Base-by-base conservation (phyloP, 2,329 filamentous ascomycete species). In the Aspergillus vadensis region DNA sequence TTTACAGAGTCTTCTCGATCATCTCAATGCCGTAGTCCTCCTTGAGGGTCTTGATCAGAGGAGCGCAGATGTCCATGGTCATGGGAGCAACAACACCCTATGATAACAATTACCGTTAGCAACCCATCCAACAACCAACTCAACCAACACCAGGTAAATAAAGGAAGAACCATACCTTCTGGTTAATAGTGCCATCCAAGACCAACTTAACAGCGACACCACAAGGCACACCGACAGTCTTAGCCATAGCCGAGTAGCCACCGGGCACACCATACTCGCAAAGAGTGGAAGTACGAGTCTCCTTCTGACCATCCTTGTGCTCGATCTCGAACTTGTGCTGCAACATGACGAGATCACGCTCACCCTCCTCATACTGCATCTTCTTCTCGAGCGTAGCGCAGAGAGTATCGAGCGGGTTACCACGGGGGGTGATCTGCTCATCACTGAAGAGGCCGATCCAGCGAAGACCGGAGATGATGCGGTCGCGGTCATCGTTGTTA, bases 341-440 rank as follows among this genome's bases (percentile, higher is more conserved):
- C 38, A 82, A 72, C 80, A 90, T 86, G 65, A 95, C 90, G 67
- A 96, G 82, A 77, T 96, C 92, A 61, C 92, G 88, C 86, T 97
- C 92, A 63, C 85, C 89, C 69, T 89, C 82, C 72, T 86, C 89
- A 77, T 89, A 97, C 78, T 91, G 86, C 91, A 96, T 96, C 87
- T 96, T 96, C 83, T 91, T 81, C 83, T 96, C 92, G 30, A 97
- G 85, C 3, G 88, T 90, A 32, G 91, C 91, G 80, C 92, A 97
- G 41, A 97, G 86, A n/a, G 91, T 94, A 77, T 97, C 93, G 23
- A 97, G 85, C 4, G 92, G 90, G 81, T 91, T 97, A 57, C 87
- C 89, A 58, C 86, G 82, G 27, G 91, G 88, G 5, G 80, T 89
- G 72, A 89, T 92, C 74, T 85, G 80, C 72, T 86, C 83, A 66